Evolutionary conservation across 2,329 filamentous ascomycete species (phyloP), one percentile per base, ranked within the genome.

Genomic region (Botryosphaeria dothidea): DNA sequence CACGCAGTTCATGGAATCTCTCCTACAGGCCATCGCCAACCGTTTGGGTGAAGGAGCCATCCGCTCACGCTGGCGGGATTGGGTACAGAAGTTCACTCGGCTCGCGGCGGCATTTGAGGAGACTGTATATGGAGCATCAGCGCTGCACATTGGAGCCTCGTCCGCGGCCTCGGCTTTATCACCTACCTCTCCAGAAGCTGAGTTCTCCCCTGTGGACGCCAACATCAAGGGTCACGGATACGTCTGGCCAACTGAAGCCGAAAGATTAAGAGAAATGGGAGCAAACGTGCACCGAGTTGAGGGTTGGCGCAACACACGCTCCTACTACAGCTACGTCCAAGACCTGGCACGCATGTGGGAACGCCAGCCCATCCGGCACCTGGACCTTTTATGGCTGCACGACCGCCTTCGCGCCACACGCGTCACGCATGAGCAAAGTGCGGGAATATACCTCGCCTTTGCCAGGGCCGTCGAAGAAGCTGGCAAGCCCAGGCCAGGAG

Each of bases 81-180:
- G 95, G 89, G 90, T 98, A n/a, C 84, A 90, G 65, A 95, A 93
- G 75, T 98, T 99, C 74, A 95, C 93, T 0, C 89, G 95, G 52
- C 90, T 99, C 54, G 90, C 95, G 1, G 92, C 95, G 1, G 92
- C 93, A 13, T 98, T 98, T 69, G 95, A 99, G 75, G 95, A 99
- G 79, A 90, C 87, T 38, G 95, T 99, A 3, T 99, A 97, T 72
- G 96, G 95, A 29, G 92, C 92, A 13, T 96, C 92, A 66, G 92
- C 93, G 36, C 83, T 99, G 36, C 92, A 93, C 73, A 92, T 97
- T 66, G 92, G 91, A 4, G 87, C 89, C 13, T 54, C 49, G 11
- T 54, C 61, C 21, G 92, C 91, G 4, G 87, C 89, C 13, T 58
- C 62, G 4, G 45, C 54, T 3, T 34, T 65, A 8, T 65, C 63